Base-by-base conservation (phyloP, 805 yeast species). In the Candida sonorensis region DNA sequence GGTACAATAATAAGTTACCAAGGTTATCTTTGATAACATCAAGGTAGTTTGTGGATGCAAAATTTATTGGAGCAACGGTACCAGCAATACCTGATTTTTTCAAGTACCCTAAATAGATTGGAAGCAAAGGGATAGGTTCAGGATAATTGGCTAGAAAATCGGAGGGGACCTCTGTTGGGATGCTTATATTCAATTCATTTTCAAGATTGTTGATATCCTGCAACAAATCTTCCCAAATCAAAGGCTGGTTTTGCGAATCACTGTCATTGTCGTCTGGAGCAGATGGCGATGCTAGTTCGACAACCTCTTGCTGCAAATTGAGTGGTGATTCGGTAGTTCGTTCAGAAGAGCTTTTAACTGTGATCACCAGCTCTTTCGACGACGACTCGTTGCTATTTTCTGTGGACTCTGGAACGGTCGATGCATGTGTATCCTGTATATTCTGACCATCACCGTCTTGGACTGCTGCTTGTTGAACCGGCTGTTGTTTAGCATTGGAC, bases 51-150 rank as follows among this genome's bases (percentile, higher is more conserved):
- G 30, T 23, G 3, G 27, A 26, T 5, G 46, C 30, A 17, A 45
- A 46, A 18, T 46, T 43, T 10, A 46, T 15, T 2, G 51, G 33
- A 7, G 18, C 17, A 4, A 38, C 19, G 12, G 17, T 16, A 9
- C 16, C 14, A 10, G 10, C 11, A 3, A 35, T 26, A 15, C 27
- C 25, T 2, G 15, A 17, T 6, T n/a, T 10, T 3, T 27, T 27
- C 16, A 17, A 20, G 27, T 30, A 34, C 3, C 51, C 51, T 3
- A 45, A 15, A 23, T 38, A 46, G 4, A 46, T 31, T 3, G 51
- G 51, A 9, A 46, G 26, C 9, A 39, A 21, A 7, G 51, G 51
- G 1, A 46, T 23, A 2, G 45, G 37, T 1, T 27, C 30, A 14
- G 16, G 17, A 14, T 14, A 28, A n/a, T 20, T 24, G 11, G 25